These are phyloP conservation scores for Cicer cuneatum DNA, from an alignment of 306 rosid species.

Conservation along the genomic window DNA sequence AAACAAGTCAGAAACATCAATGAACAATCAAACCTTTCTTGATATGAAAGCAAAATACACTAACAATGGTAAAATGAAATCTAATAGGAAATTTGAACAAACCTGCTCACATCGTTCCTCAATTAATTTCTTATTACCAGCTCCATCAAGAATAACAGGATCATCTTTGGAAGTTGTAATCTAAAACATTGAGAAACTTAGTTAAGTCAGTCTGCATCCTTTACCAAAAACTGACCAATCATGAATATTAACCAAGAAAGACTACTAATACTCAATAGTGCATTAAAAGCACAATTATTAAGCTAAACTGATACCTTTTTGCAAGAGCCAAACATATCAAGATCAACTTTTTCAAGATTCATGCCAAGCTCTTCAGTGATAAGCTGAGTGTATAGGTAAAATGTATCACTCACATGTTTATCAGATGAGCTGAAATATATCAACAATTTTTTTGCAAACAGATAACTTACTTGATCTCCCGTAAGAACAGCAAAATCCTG, in stretches of 20 bases:
- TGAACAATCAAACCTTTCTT: background rate
- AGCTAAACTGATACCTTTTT: slow-evolving; percentile 67
- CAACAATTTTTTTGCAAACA: background rate
- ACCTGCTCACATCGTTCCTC: slow-evolving; percentile 98
- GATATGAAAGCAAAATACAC: slow-evolving; percentile 11
- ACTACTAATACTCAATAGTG: background rate
- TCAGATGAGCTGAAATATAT: background rate
- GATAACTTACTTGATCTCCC: slow-evolving; percentile 68
- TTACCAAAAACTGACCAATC: background rate
- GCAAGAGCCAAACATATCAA: slow-evolving; percentile 81
- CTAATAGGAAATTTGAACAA: slow-evolving; percentile 38
- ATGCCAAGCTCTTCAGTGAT: slow-evolving; percentile 89
- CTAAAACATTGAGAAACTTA: slow-evolving; percentile 45
- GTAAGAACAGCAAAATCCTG: slow-evolving; percentile 92
- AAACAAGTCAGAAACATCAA: slow-evolving; percentile 13
- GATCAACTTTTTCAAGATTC: slow-evolving; percentile 87
- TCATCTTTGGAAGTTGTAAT: slow-evolving; percentile 92
- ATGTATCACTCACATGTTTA: slow-evolving; percentile 10
- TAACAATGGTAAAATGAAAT: slow-evolving; percentile 15
- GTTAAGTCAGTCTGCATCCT: background rate
- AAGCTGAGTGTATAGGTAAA: slow-evolving; percentile 53
- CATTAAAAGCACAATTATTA: background rate
- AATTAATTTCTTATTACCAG: slow-evolving; percentile 88
- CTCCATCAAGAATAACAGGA: slow-evolving; percentile 94
- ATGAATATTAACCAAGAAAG: background rate